Conservation (phyloP, 1,139 yeast genomes). For the Suzukiozyma palmioleophila region DNA sequence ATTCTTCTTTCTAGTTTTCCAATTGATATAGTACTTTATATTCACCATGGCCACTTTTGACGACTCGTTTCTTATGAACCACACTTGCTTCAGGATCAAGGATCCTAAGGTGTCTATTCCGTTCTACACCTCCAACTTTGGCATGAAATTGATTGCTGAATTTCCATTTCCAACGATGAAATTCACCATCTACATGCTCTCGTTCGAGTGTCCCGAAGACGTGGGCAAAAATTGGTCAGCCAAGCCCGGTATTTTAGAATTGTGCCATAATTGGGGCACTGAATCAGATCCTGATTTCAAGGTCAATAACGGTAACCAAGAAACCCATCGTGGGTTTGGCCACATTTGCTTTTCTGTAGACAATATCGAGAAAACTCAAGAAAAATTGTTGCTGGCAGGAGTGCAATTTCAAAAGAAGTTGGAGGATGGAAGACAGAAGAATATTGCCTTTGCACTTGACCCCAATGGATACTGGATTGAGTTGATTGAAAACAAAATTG, state of each 20-base stretch:
- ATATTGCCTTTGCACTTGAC: conserved; percentile 91
- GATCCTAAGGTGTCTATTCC: conserved; percentile 71
- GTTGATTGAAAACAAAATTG: conserved; percentile 59
- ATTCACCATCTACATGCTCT: conserved; percentile 67
- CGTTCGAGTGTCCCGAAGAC: conserved; percentile 48
- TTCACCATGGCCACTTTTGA: conserved; percentile 27
- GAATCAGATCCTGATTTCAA: conserved; percentile 57
- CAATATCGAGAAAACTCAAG: conserved; percentile 63
- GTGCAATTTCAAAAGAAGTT: conserved; percentile 80
- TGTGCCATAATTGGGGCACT: conserved; percentile 76
- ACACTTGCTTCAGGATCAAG: conserved; percentile 75
- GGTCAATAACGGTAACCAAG: conserved; percentile 76
- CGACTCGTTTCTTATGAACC: conserved; percentile 50
- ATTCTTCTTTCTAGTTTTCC: no score
- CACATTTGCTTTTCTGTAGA: conserved; percentile 88
- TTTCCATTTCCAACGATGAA: conserved; percentile 44
- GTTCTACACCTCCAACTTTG: conserved; percentile 73
- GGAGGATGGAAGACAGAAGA: conserved; percentile 84
- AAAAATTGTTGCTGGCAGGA: conserved; percentile 49
- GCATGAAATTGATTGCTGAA: conserved; percentile 58
- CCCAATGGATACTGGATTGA: conserved; percentile 98
- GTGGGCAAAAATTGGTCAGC: conserved; percentile 46
- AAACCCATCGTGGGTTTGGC: conserved; percentile 87
- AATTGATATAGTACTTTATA: no score
- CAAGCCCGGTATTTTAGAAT: conserved; percentile 76